Conservation (phyloP, 1,284 basidiomycete species). For the Entoloma clypeatum region DNA sequence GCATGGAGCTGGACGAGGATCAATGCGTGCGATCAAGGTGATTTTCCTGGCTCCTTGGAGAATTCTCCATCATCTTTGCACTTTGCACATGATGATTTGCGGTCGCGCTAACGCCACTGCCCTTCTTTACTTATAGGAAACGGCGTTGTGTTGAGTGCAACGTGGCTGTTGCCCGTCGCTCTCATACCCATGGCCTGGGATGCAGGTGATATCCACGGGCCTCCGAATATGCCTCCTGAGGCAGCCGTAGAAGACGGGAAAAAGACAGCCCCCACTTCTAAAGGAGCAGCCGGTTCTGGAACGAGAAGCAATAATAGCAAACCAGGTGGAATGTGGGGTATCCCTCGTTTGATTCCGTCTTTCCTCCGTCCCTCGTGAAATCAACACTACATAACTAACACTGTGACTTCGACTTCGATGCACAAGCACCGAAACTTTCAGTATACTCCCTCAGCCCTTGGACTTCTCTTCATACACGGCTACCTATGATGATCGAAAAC, state of each 20-base stretch:
- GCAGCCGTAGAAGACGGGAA: conserved; percentile 16
- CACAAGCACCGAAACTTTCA: too few relatives aligned
- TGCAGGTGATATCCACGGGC: conserved; percentile 34
- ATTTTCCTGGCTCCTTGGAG: conserved; percentile 1
- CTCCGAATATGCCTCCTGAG: conserved; percentile 22
- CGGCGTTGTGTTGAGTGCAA: conserved; percentile 69
- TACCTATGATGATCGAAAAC: too few relatives aligned
- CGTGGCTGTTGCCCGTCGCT: conserved; percentile 73
- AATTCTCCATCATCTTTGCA: not conserved
- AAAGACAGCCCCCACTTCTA: not conserved
- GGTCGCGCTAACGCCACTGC: not conserved
- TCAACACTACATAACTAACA: too few relatives aligned
- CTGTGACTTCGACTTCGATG: too few relatives aligned
- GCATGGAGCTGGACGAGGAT: conserved; percentile 78
- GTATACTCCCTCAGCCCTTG: too few relatives aligned
- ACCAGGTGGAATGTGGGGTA: too few relatives aligned
- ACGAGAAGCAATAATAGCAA: conserved; percentile 4
- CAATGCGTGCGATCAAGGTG: conserved; percentile 67
- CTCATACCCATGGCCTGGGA: conserved; percentile 68
- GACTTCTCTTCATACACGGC: too few relatives aligned
- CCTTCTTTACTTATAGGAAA: conserved; percentile 37
- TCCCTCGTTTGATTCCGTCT: too few relatives aligned
- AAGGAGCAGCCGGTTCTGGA: not conserved
- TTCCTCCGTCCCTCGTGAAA: too few relatives aligned
- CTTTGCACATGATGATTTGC: too few relatives aligned